Percentiles rank a stretch among this genome's conserved stretches.
phyloP scores from a whole-genome alignment of 108 stramenopile species.

The Conticribra weissflogii region DNA sequence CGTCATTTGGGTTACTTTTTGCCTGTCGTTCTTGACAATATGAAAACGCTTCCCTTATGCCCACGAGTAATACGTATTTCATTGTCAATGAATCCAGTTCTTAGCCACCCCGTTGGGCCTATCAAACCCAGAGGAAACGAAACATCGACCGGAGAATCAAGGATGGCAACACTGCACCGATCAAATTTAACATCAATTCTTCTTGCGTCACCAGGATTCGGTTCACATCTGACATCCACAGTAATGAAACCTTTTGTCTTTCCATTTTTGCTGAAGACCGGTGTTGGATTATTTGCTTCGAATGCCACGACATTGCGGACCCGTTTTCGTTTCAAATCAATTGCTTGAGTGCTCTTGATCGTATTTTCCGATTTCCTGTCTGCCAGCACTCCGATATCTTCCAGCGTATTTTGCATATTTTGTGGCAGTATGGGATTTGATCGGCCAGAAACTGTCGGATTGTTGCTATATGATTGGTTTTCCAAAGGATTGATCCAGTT shows the following conservation, averaged over 20 bases:
- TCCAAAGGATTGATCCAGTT: constrained; percentile 80
- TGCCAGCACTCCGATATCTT: constrained; percentile 62
- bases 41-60: constrained; percentile 83
- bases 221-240: constrained; percentile 60
- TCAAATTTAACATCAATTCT: constrained; percentile 83
- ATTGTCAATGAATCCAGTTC: constrained; percentile 76
- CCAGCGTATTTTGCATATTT: constrained; percentile 66
- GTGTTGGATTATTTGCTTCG: constrained; percentile 41
- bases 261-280: constrained; percentile 37
- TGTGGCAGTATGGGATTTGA: constrained; percentile 73
- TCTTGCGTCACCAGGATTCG: constrained; percentile 57
- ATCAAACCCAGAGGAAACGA: constrained; percentile 67
- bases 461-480: constrained; percentile 87
- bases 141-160: constrained; percentile 53
- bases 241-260: constrained; percentile 52
- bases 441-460: constrained; percentile 53
- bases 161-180: constrained; percentile 57
- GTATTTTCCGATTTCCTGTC: constrained; percentile 16
- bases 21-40: constrained; percentile 56
- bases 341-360: constrained; percentile 67
- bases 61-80: constrained; percentile 81
- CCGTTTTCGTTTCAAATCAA: constrained; percentile 66
- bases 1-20: too few species aligned
- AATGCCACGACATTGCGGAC: constrained; percentile 79
- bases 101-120: constrained; percentile 79